Conservation (phyloP, 2,329 filamentous ascomycete genomes). For the Fusarium sp. region DNA sequence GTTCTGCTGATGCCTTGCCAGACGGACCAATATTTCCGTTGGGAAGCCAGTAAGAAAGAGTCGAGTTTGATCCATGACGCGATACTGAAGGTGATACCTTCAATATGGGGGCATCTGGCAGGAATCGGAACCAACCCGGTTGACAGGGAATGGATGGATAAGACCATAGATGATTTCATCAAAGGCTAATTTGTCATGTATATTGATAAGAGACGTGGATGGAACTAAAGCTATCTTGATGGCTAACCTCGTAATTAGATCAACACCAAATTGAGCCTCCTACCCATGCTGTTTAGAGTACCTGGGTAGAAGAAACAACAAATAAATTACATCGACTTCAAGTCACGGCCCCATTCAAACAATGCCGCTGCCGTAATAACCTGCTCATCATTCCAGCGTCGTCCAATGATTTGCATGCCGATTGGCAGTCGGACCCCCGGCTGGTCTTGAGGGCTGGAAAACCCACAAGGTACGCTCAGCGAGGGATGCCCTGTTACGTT, state of each 20-base stretch:
- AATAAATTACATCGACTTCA: background rate
- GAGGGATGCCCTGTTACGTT: slow-evolving; percentile 62
- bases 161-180: slow-evolving; percentile 44
- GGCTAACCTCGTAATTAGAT: background rate
- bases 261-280: background rate
- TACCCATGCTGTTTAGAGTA: background rate
- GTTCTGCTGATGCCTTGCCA: slow-evolving; percentile 69
- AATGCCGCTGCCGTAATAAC: slow-evolving; percentile 36
- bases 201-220: background rate
- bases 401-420: slow-evolving; percentile 46
- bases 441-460: slow-evolving; percentile 7
- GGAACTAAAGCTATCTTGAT: background rate
- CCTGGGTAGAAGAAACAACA: background rate
- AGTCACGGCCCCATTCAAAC: slow-evolving; percentile 32
- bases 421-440: slow-evolving; percentile 37
- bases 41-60: slow-evolving; percentile 48
- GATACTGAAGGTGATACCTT: slow-evolving; percentile 47
- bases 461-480: slow-evolving; percentile 56
- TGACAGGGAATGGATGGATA: slow-evolving; percentile 48
- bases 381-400: slow-evolving; percentile 42
- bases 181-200: background rate
- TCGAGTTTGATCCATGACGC: slow-evolving; percentile 41
- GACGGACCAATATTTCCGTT: slow-evolving; percentile 75
- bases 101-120: slow-evolving; percentile 51
- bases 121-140: slow-evolving; percentile 44